phyloP scores from a whole-genome alignment of 1,284 basidiomycete genomes.

The Sanghuangporus baumii region DNA sequence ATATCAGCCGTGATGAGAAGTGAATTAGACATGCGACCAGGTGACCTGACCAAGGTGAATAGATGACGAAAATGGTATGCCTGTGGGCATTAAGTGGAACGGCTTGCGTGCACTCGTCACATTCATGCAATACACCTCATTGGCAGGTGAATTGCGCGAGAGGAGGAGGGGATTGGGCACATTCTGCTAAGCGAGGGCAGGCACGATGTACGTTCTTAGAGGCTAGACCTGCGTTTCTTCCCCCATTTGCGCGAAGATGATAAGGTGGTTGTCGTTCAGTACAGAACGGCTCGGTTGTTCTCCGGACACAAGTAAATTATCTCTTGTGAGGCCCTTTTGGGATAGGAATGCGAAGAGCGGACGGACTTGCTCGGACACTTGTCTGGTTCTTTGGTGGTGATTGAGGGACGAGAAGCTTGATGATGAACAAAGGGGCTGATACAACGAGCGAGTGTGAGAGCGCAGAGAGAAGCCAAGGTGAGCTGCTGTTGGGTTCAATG shows the following conservation, averaged over 20 bases:
- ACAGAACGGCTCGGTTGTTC: neutral
- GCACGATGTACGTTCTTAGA: neutral
- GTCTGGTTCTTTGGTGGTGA: neutral
- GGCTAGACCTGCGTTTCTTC: neutral
- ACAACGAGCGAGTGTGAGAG: neutral
- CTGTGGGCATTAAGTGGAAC: neutral
- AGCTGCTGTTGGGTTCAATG: neutral
- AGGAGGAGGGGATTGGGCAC: neutral
- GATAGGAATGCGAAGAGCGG: neutral
- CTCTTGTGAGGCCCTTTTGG: neutral
- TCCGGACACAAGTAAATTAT: neutral
- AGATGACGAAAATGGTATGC: neutral
- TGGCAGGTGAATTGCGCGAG: neutral
- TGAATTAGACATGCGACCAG: neutral
- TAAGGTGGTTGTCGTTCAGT: neutral
- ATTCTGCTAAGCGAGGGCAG: neutral
- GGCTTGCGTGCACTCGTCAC: neutral
- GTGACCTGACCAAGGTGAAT: slow-evolving; percentile 1
- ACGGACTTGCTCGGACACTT: neutral
- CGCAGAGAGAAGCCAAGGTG: neutral
- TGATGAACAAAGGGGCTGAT: neutral
- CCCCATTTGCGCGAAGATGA: neutral
- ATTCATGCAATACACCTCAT: neutral
- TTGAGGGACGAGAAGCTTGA: neutral
- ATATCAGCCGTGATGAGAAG: neutral